phyloP scores from a whole-genome alignment of 23 red algal genomes.

The Gracilaria vermiculophylla region DNA sequence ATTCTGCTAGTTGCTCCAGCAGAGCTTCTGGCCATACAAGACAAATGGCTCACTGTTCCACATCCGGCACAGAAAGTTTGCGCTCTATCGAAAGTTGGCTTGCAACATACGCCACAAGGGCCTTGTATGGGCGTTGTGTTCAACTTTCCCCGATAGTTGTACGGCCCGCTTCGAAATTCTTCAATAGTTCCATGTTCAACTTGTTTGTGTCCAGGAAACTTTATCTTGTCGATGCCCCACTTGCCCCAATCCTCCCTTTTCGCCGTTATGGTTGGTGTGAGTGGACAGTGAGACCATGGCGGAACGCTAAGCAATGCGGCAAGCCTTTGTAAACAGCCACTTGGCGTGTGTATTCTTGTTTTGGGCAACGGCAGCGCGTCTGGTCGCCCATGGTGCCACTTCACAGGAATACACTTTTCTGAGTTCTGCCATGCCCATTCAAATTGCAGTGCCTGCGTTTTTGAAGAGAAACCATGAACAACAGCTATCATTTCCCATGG shows the following conservation, averaged over 20 bases:
- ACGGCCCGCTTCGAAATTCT: not conserved
- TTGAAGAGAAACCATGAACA: slow-evolving; percentile 80
- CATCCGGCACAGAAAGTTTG: slow-evolving; percentile 12
- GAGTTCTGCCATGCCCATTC: slow-evolving; percentile 99
- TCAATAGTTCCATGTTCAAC: slow-evolving; percentile 2
- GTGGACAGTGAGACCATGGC: slow-evolving; percentile 46
- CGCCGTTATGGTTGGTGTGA: slow-evolving; percentile 39
- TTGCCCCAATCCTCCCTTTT: slow-evolving; percentile 33
- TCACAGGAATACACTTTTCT: slow-evolving; percentile 29
- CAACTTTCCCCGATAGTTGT: slow-evolving; percentile 32
- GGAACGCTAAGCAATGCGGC: slow-evolving; percentile 43
- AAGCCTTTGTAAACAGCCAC: slow-evolving; percentile 37
- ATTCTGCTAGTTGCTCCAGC: not conserved
- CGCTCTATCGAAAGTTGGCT: not conserved
- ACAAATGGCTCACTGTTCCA: slow-evolving; percentile 1
- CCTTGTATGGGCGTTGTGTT: not conserved
- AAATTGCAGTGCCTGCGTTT: slow-evolving; percentile 91
- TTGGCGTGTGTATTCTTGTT: not conserved
- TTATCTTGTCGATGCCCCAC: slow-evolving; percentile 23
- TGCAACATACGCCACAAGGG: not conserved
- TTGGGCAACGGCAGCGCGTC: slow-evolving; percentile 12
- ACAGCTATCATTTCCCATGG: slow-evolving; percentile 87
- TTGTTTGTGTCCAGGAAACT: slow-evolving; percentile 35
- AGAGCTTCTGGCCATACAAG: not conserved
- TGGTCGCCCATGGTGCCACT: slow-evolving; percentile 17